Percentiles rank a stretch among this genome's conserved stretches.
These are phyloP conservation scores for Oryza nivara DNA, from an alignment of 176 grass and related monocot genomes.

Conservation along the genomic window DNA sequence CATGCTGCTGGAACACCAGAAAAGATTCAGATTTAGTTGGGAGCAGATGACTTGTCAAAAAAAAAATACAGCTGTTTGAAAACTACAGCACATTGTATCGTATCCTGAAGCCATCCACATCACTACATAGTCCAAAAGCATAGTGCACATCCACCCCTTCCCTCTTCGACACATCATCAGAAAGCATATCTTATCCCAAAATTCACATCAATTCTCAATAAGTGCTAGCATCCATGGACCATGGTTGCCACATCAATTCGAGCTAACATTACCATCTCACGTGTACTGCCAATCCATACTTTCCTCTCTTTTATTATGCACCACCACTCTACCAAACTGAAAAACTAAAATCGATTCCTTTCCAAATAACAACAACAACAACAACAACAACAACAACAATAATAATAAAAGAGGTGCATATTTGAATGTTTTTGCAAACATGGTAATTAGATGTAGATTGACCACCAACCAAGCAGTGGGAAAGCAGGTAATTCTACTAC, in stretches of 20 bases:
- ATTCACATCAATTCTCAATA: neutral
- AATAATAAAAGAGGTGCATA: neutral
- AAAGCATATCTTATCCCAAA: slow-evolving; percentile 31
- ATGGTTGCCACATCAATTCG: slow-evolving; percentile 13
- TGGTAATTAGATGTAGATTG: neutral
- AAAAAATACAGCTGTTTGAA: neutral
- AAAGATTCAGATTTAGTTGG: slow-evolving; percentile 2
- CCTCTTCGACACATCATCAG: neutral
- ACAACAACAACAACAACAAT: neutral
- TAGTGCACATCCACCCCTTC: neutral
- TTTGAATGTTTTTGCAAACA: neutral
- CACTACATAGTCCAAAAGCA: neutral
- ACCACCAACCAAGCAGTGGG: neutral
- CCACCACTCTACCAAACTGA: neutral
- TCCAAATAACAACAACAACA: neutral
- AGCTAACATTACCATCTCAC: neutral
- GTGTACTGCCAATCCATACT: no score
- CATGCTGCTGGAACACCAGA: neutral
- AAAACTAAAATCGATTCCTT: no score
- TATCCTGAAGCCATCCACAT: neutral
- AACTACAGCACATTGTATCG: neutral
- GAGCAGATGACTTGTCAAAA: slow-evolving; percentile 1
- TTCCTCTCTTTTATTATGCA: neutral
- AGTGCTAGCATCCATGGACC: neutral
- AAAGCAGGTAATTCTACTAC: neutral